Percentiles rank a stretch among this genome's conserved stretches.
Evolutionary conservation across 352 stramenopile species (phyloP).

Genomic region (Peronosclerospora sorghi): DNA sequence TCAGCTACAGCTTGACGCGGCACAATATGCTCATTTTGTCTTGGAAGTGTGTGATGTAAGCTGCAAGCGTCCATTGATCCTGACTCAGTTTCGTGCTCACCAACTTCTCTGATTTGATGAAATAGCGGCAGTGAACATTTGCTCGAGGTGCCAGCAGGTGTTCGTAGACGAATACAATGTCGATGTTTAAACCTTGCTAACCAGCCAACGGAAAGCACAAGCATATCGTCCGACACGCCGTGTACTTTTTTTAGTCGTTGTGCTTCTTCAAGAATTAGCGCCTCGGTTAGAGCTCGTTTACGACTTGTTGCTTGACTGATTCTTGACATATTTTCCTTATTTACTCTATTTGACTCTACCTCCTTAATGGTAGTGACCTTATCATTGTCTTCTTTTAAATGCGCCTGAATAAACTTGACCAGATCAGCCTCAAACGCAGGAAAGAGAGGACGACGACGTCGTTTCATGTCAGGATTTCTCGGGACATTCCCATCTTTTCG

Average conservation of each 20-base stretch:
- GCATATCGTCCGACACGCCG: constrained; percentile 45
- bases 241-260: constrained; percentile 60
- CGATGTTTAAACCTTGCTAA: constrained; percentile 61
- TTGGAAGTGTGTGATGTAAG: constrained; percentile 1
- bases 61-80: constrained; percentile 3
- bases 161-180: constrained; percentile 57
- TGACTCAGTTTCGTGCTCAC: background rate
- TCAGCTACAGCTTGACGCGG: background rate
- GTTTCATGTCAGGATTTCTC: constrained; percentile 69
- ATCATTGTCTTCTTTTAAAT: constrained; percentile 7
- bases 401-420: constrained; percentile 33
- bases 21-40: background rate
- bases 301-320: background rate
- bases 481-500: constrained; percentile 21
- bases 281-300: constrained; percentile 35
- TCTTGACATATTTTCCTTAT: background rate
- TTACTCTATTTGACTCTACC: background rate
- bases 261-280: constrained; percentile 63
- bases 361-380: background rate
- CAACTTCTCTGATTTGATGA: background rate
- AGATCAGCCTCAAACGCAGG: constrained; percentile 57
- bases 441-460: constrained; percentile 56
- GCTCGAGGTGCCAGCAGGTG: constrained; percentile 13
- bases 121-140: constrained; percentile 1
- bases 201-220: constrained; percentile 67